Evolutionary conservation across 2,329 filamentous ascomycete species (phyloP).

Genomic region (Elsinoe batatas): DNA sequence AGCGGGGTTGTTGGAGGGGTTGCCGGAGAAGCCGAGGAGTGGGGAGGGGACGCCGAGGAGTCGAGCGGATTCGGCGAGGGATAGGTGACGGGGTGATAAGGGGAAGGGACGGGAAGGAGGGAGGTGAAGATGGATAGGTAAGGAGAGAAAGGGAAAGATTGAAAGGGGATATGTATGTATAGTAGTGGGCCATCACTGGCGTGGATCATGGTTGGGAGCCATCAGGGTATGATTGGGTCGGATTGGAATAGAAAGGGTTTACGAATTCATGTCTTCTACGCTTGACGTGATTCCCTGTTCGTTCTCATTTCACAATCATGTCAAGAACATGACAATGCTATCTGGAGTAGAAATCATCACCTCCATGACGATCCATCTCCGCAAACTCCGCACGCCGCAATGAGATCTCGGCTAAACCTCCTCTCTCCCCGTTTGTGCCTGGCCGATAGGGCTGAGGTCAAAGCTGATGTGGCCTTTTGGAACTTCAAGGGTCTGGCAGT

Average conservation of each 20-base stretch:
- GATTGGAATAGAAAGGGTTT: neutral
- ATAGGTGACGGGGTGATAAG: neutral
- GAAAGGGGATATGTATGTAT: neutral
- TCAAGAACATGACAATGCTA: neutral
- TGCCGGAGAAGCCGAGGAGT: constrained; percentile 34
- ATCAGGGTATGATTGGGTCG: neutral
- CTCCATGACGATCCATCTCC: neutral
- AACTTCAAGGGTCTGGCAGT: constrained; percentile 1
- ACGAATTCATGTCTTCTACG: neutral
- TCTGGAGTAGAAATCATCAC: neutral
- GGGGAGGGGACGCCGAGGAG: constrained; percentile 10
- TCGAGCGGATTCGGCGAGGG: constrained; percentile 8
- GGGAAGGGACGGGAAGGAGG: neutral
- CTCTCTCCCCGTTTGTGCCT: neutral
- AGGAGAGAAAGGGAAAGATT: neutral
- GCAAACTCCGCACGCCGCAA: neutral
- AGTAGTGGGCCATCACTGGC: neutral
- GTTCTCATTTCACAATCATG: neutral
- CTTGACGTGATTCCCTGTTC: neutral
- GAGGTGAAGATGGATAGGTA: neutral
- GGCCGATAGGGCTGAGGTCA: constrained; percentile 7
- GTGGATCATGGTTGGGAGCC: neutral
- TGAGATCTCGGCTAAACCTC: constrained; percentile 3
- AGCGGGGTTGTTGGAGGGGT: constrained; percentile 34
- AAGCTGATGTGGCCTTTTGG: constrained; percentile 5